Conservation (phyloP, 805 yeast genomes). For the Priceomyces haplophilus region DNA sequence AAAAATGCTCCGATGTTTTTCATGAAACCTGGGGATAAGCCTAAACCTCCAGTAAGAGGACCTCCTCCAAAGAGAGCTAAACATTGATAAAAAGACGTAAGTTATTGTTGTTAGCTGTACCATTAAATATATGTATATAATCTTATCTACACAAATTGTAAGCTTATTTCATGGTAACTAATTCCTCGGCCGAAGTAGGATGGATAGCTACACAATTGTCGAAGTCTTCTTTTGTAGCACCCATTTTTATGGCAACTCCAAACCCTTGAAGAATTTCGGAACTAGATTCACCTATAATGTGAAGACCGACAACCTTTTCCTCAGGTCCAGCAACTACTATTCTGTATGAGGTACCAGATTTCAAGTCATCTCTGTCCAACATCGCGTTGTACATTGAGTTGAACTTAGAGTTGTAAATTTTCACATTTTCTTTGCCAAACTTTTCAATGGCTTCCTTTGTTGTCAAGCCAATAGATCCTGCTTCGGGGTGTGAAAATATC, state of each 20-base stretch:
- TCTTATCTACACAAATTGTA: not conserved
- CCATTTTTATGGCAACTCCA: constrained; percentile 98
- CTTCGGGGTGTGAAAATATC: constrained; percentile 98
- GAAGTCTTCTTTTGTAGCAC: constrained; percentile 95
- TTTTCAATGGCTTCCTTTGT: constrained; percentile 74
- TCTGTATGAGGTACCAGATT: constrained; percentile 86
- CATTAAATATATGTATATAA: not conserved
- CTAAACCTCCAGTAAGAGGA: constrained; percentile 70
- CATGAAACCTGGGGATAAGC: constrained; percentile 54
- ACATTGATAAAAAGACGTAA: constrained; percentile 11
- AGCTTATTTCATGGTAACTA: constrained; percentile 67
- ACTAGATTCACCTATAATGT: constrained; percentile 85
- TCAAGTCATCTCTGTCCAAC: constrained; percentile 56
- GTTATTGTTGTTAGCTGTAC: not conserved
- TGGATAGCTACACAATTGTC: constrained; percentile 97
- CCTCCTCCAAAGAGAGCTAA: constrained; percentile 43
- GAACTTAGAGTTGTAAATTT: constrained; percentile 78
- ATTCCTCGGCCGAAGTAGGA: constrained; percentile 97
- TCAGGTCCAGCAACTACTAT: constrained; percentile 72
- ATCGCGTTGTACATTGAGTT: constrained; percentile 92
- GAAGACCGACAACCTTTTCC: constrained; percentile 94
- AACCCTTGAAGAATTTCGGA: constrained; percentile 97
- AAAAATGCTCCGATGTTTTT: constrained; percentile 86
- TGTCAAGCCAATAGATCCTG: constrained; percentile 87
- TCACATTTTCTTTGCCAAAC: constrained; percentile 77